Evolutionary conservation across 2,329 filamentous ascomycete species (phyloP).

Genomic region (Fusarium sterilihyphosum): DNA sequence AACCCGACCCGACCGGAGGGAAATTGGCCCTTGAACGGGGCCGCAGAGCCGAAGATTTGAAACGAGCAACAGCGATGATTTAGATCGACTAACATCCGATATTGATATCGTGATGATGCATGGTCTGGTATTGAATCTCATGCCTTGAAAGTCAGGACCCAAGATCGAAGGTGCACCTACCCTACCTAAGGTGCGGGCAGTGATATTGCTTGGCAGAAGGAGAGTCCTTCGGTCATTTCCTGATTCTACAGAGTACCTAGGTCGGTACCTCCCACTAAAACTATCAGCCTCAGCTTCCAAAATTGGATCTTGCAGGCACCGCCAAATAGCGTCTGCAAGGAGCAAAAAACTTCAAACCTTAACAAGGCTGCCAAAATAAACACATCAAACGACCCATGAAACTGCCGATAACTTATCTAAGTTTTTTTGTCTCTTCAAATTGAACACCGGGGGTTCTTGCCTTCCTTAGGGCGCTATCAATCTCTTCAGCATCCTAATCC

Average conservation of each 20-base stretch:
- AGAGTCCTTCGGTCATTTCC: conserved; percentile 7
- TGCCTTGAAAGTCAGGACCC: conserved; percentile 1
- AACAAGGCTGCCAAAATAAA: not conserved
- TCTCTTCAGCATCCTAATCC: conserved; percentile 26
- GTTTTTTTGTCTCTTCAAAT: not conserved
- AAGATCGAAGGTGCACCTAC: not conserved
- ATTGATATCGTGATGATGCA: conserved; percentile 14
- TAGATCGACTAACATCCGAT: conserved; percentile 31
- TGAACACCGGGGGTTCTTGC: not conserved
- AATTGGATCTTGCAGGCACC: conserved; percentile 1
- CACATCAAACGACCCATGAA: not conserved
- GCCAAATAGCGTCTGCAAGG: not conserved
- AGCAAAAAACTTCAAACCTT: not conserved
- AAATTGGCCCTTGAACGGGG: conserved; percentile 30
- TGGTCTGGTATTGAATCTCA: not conserved
- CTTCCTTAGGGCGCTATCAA: not conserved
- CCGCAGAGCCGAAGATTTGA: conserved; percentile 25
- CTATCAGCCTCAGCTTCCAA: conserved; percentile 7
- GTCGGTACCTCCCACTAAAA: not conserved
- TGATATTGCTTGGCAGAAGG: conserved; percentile 1
- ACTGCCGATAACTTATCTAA: not conserved
- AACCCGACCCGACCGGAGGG: conserved; percentile 26
- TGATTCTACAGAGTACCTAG: not conserved
- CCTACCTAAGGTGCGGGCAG: not conserved
- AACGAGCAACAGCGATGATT: conserved; percentile 29